Evolutionary conservation across 495 filamentous ascomycete species (phyloP).

Genomic region (Thermothielavioides terrestris): DNA sequence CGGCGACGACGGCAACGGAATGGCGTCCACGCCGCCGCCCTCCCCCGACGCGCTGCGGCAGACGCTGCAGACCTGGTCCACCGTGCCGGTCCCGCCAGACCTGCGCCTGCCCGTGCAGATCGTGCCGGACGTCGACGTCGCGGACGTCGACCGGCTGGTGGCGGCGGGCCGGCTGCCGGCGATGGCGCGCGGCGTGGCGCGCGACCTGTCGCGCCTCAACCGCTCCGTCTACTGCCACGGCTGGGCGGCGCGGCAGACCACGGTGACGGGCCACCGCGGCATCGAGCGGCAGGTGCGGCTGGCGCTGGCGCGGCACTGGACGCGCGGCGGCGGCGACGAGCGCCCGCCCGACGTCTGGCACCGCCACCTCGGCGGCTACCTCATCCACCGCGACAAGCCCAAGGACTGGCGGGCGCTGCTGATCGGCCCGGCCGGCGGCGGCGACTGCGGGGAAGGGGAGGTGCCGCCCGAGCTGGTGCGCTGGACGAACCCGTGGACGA

Average conservation of each 20-base stretch:
- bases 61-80: conserved; percentile 19
- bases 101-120: conserved; percentile 22
- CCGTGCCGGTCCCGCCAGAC: conserved; percentile 19
- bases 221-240: conserved; percentile 26
- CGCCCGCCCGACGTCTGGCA: conserved; percentile 25
- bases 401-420: conserved; percentile 23
- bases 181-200: conserved; percentile 21
- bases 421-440: too few relatives aligned
- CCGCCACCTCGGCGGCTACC: conserved; percentile 23
- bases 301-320: conserved; percentile 22
- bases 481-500: conserved; percentile 29
- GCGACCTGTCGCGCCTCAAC: conserved; percentile 23
- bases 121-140: conserved; percentile 19
- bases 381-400: conserved; percentile 29
- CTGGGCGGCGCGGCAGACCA: conserved; percentile 21
- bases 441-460: neutral
- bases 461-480: conserved; percentile 19
- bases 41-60: conserved; percentile 4
- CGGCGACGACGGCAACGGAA: too few relatives aligned
- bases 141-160: conserved; percentile 13
- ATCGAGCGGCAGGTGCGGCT: conserved; percentile 25
- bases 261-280: conserved; percentile 25
- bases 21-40: too few relatives aligned
- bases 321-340: neutral
- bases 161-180: conserved; percentile 13